These are phyloP conservation scores for Cicer cuneatum DNA, from an alignment of 306 rosid species.

Conservation along the genomic window DNA sequence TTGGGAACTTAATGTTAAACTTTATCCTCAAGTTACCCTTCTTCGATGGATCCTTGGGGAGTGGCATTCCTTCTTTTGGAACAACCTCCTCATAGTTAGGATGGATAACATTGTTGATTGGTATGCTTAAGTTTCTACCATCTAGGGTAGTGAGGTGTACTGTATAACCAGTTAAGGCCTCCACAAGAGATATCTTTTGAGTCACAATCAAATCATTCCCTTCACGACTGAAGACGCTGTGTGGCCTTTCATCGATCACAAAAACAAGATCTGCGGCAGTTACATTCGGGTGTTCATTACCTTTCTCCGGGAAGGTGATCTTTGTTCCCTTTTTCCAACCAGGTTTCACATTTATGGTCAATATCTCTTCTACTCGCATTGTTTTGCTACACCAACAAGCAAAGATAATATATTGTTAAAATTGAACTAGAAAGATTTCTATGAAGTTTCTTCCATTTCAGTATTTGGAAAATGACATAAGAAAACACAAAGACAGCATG, in stretches of 20 bases:
- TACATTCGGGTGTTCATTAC: slow-evolving; percentile 60
- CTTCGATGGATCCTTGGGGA: slow-evolving; percentile 64
- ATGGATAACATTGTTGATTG: slow-evolving; percentile 59
- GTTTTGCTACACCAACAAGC: slow-evolving; percentile 49
- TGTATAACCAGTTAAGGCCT: slow-evolving; percentile 64
- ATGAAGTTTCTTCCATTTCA: background rate
- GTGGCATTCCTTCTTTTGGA: slow-evolving; percentile 68
- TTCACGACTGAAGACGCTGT: slow-evolving; percentile 55
- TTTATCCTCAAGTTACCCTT: slow-evolving; percentile 66
- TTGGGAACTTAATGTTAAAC: slow-evolving; percentile 66
- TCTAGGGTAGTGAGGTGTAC: slow-evolving; percentile 64
- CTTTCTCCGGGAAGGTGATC: slow-evolving; percentile 71
- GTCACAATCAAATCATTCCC: slow-evolving; percentile 61
- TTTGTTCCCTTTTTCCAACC: slow-evolving; percentile 79
- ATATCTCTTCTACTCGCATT: slow-evolving; percentile 60
- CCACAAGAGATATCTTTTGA: slow-evolving; percentile 54
- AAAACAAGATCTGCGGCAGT: slow-evolving; percentile 60
- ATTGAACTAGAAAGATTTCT: background rate
- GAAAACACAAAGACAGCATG: background rate
- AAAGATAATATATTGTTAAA: background rate
- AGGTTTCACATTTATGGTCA: slow-evolving; percentile 63
- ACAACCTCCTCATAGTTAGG: slow-evolving; percentile 67
- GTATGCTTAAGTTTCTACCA: slow-evolving; percentile 57
- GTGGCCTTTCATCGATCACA: slow-evolving; percentile 60
- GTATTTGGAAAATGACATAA: background rate